These are phyloP conservation scores for Porcisia deanei DNA, from an alignment of 208 protist species.

Conservation along the genomic window DNA sequence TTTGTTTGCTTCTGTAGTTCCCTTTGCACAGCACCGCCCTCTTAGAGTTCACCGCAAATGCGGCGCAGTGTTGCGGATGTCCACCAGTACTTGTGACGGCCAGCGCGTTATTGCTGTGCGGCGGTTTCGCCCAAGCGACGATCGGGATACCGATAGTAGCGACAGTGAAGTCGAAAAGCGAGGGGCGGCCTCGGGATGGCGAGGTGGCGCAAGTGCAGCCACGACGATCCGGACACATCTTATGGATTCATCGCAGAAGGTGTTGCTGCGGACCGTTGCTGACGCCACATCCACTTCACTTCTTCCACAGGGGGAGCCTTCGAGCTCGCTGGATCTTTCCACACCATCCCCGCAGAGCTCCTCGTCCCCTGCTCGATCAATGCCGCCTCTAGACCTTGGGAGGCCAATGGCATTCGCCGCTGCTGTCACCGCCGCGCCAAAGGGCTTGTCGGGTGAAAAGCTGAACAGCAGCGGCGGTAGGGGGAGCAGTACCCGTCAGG, in stretches of 20 bases:
- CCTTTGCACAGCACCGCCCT: background rate
- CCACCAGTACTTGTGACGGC: background rate
- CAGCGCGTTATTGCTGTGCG: background rate
- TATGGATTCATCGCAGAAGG: background rate
- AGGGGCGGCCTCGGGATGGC: background rate
- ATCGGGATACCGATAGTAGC: constrained; percentile 5
- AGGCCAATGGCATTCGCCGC: background rate
- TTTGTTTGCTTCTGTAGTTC: background rate
- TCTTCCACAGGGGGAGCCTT: background rate
- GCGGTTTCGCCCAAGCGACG: background rate
- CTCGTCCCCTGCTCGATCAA: background rate
- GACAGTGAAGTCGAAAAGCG: constrained; percentile 2
- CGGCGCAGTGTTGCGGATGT: background rate
- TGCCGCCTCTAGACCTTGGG: background rate
- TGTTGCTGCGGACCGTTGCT: background rate
- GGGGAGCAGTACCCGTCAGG: background rate
- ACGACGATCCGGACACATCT: background rate
- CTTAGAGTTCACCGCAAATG: background rate
- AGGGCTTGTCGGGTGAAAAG: background rate
- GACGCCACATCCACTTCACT: background rate
- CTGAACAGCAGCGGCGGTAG: background rate
- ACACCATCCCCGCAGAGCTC: constrained; percentile 3
- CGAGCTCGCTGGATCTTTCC: constrained; percentile 3
- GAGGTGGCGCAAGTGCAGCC: constrained; percentile 3
- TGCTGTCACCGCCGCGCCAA: background rate